These are phyloP conservation scores for Codiaeum variegatum DNA, from an alignment of 441 rosid genomes.

Conservation along the genomic window DNA sequence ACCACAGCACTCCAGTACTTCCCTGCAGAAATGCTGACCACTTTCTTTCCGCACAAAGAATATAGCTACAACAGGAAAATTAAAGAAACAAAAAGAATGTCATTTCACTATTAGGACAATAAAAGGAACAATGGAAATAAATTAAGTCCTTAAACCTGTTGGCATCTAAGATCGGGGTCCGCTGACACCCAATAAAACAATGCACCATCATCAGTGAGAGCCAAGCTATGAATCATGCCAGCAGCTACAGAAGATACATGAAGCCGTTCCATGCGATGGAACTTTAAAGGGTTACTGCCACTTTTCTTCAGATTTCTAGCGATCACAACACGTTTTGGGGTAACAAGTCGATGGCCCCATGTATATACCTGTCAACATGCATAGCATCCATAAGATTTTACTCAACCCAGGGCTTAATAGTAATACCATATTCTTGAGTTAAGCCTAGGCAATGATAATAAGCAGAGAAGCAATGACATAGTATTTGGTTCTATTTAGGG, in stretches of 20 bases:
- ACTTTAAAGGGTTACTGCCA: conserved; percentile 61
- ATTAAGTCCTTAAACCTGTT: conserved; percentile 56
- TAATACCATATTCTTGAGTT: conserved; percentile 2
- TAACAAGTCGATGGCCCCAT: conserved; percentile 98
- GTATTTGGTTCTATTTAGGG: conserved; percentile 1
- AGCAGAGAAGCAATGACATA: background rate
- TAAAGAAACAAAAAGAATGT: conserved; percentile 4
- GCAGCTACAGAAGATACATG: conserved; percentile 83
- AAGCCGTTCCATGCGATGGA: conserved; percentile 67
- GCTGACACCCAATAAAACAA: conserved; percentile 92
- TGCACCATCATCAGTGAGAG: conserved; percentile 86
- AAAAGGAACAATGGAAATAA: conserved; percentile 1
- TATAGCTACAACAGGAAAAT: conserved; percentile 46
- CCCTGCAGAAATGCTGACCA: conserved; percentile 81
- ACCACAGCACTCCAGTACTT: conserved; percentile 90
- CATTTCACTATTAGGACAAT: conserved; percentile 2
- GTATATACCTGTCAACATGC: conserved; percentile 63
- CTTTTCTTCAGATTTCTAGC: conserved; percentile 75
- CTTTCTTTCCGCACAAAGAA: conserved; percentile 51
- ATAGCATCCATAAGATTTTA: conserved; percentile 21
- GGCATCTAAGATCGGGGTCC: conserved; percentile 85
- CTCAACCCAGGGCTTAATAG: background rate
- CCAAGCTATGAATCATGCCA: conserved; percentile 91
- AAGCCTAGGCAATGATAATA: background rate
- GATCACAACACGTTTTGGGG: conserved; percentile 77